Evolutionary conservation across 495 filamentous ascomycete genomes (phyloP), one percentile per base, ranked within the genome.

Genomic region (Tuber microsphaerosporum): DNA sequence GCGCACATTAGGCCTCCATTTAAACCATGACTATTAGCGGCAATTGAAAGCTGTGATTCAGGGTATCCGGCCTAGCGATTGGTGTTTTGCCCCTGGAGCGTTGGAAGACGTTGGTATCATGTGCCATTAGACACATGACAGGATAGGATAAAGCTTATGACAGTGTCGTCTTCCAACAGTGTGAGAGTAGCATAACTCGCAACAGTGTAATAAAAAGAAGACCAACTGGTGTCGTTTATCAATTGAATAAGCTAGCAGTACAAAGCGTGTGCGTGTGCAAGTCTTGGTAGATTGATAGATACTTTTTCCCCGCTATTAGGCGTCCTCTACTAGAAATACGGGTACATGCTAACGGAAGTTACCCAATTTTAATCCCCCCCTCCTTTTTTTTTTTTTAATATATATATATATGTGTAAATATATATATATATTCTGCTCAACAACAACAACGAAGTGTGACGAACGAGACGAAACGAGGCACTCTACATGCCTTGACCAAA

Each of bases 1-100:
- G 76, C 46, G 65, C 78, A 71, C 75, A 20, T 68, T 65, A 65
- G 56, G 56, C 56, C 56, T 17, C 17, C 17, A 4, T 19, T 34
- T 34, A 65, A 31, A 6, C 56, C 56, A 17, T 65, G 14, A 65
- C 14, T 34, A 16, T 16, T 19, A 65, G 6, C 56, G 31, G 26
- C 26, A 34, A 16, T 6, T 0, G 26, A 31, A 19, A 34, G 26
- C 56, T 34, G 26, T 26, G 26, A 14, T 16, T 8, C 34, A 2
- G 0, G 56, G 26, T 5, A 34, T 19, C 26, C 12, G 56, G n/a
- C 56, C 56, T 2, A 14, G 26, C 14, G 56, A 34, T 34, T 65
- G 56, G 56, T 65, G 56, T 65, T 61, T 61, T 61, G n/a, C 26
- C 56, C 26, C 16, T 34, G 26, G 56, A 6, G 10, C 12, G 26